Evolutionary conservation across 169 alveolate species (phyloP).

Genomic region (Plasmodium reichenowi): DNA sequence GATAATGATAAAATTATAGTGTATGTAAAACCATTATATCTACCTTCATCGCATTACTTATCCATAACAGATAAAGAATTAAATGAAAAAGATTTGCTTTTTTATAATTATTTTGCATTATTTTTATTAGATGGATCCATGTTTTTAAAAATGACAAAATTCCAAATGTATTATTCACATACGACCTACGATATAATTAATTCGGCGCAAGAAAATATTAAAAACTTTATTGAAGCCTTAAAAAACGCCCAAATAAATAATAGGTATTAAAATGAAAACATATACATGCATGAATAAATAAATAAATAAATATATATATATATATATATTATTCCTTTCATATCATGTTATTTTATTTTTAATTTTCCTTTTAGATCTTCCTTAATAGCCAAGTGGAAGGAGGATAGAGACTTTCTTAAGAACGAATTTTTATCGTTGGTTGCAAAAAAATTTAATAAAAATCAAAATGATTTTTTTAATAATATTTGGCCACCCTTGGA

Average conservation of each 20-base stretch:
- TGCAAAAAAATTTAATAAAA: constrained; percentile 27
- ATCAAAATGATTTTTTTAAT: constrained; percentile 19
- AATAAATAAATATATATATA: not conserved
- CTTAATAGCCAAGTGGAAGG: constrained; percentile 56
- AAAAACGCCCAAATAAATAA: constrained; percentile 32
- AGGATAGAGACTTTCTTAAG: constrained; percentile 32
- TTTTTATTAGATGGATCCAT: constrained; percentile 73
- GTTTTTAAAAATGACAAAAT: constrained; percentile 56
- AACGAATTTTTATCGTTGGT: constrained; percentile 49
- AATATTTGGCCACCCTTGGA: constrained; percentile 64
- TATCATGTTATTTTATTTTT: not conserved
- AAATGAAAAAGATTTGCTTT: constrained; percentile 54
- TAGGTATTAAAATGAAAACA: constrained; percentile 5
- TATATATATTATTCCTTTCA: constrained; percentile 9
- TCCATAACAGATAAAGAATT: constrained; percentile 48
- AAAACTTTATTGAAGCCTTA: constrained; percentile 35
- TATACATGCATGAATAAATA: not conserved
- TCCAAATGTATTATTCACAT: constrained; percentile 50
- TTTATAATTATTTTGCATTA: constrained; percentile 65
- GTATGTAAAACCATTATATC: constrained; percentile 54
- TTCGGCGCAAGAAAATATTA: constrained; percentile 31
- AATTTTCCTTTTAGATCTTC: constrained; percentile 38
- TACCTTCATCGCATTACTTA: constrained; percentile 56
- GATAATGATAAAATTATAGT: constrained; percentile 60
- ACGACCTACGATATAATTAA: constrained; percentile 39